Evolutionary conservation across 441 rosid genomes (phyloP).

Genomic region (Croton setiger): DNA sequence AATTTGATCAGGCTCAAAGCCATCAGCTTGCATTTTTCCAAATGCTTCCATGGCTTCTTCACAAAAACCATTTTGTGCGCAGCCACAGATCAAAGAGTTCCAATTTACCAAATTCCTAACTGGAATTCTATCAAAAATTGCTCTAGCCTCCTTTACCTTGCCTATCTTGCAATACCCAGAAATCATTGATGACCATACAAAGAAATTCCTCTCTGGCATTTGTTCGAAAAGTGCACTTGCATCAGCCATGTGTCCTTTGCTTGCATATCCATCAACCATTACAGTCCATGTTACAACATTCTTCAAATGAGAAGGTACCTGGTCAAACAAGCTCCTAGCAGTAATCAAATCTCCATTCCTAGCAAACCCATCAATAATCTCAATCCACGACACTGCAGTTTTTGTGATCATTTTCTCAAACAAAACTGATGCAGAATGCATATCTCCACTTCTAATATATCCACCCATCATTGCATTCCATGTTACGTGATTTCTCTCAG

Average conservation of each 20-base stretch:
- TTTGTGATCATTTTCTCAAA: slow-evolving; percentile 39
- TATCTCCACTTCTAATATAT: slow-evolving; percentile 37
- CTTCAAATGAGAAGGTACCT: slow-evolving; percentile 34
- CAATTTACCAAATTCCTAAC: slow-evolving; percentile 28
- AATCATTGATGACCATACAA: slow-evolving; percentile 44
- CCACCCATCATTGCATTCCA: slow-evolving; percentile 72
- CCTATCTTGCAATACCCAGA: slow-evolving; percentile 44
- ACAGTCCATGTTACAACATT: slow-evolving; percentile 50
- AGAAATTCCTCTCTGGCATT: slow-evolving; percentile 45
- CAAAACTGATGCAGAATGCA: slow-evolving; percentile 34
- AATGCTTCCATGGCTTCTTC: slow-evolving; percentile 32
- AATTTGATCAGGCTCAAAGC: slow-evolving; percentile 30
- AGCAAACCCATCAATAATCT: slow-evolving; percentile 44
- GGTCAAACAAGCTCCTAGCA: slow-evolving; percentile 38
- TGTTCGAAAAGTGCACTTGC: slow-evolving; percentile 34
- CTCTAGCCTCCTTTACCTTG: slow-evolving; percentile 32
- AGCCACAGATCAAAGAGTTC: slow-evolving; percentile 39
- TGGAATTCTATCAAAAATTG: slow-evolving; percentile 30
- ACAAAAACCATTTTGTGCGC: slow-evolving; percentile 29
- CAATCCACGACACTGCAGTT: slow-evolving; percentile 39
- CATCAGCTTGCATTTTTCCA: slow-evolving; percentile 27
- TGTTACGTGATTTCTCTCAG: slow-evolving; percentile 50
- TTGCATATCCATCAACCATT: slow-evolving; percentile 45
- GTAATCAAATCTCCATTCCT: slow-evolving; percentile 29
- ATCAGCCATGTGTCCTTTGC: slow-evolving; percentile 37